Evolutionary conservation across 1,139 yeast genomes (phyloP).

Genomic region (Hansenula lynferdii): DNA sequence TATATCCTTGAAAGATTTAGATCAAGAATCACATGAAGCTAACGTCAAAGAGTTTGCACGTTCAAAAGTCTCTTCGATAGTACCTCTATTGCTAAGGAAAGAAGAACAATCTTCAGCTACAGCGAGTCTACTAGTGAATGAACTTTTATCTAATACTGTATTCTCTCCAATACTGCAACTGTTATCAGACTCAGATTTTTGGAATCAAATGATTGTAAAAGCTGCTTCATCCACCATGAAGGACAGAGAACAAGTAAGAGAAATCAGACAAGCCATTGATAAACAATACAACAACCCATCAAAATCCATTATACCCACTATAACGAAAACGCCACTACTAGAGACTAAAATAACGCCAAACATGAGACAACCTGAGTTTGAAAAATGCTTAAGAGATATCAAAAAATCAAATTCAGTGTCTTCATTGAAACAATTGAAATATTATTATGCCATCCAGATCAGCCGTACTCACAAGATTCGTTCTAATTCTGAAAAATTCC

Average conservation of each 20-base stretch:
- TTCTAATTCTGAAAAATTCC: conserved; percentile 17
- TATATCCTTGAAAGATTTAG: conserved; percentile 40
- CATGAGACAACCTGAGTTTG: conserved; percentile 36
- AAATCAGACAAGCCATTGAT: conserved; percentile 65
- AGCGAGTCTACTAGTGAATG: conserved; percentile 49
- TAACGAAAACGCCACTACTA: conserved; percentile 12
- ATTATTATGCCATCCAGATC: conserved; percentile 37
- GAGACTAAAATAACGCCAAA: conserved; percentile 24
- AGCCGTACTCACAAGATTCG: conserved; percentile 21
- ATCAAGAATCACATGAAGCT: too few species aligned
- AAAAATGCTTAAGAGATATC: conserved; percentile 36
- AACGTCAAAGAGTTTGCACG: too few species aligned
- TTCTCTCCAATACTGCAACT: conserved; percentile 50
- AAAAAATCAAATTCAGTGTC: conserved; percentile 29
- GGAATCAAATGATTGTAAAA: conserved; percentile 61
- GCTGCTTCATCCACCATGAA: conserved; percentile 62
- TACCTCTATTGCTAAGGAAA: too few species aligned
- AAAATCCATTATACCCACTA: neutral
- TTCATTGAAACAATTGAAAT: conserved; percentile 39
- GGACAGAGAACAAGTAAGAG: conserved; percentile 73
- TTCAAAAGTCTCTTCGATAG: too few species aligned
- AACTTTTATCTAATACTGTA: conserved; percentile 56
- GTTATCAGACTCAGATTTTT: conserved; percentile 70
- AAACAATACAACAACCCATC: conserved; percentile 42
- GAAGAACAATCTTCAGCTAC: conserved; percentile 48